These are phyloP conservation scores for Plasmodium gallinaceum DNA, from an alignment of 169 alveolate genomes.

Conservation along the genomic window DNA sequence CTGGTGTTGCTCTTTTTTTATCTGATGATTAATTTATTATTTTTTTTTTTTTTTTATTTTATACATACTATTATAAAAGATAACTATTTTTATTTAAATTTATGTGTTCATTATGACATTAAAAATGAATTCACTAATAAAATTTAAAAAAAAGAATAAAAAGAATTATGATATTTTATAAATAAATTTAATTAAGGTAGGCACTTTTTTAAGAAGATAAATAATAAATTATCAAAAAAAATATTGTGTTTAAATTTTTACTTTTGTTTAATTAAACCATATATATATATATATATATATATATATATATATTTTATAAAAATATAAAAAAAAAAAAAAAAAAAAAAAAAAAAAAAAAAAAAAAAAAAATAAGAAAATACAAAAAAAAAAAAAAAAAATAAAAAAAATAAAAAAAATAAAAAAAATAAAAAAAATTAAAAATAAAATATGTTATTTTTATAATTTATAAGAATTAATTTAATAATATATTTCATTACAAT, in stretches of 20 bases:
- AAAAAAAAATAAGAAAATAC: no score
- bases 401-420: not conserved
- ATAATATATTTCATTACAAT: no score
- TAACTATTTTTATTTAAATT: no score
- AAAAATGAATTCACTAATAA: no score
- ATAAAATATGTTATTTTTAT: not conserved
- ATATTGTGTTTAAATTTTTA: no score
- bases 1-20: constrained; percentile 94
- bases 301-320: not conserved
- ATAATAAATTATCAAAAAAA: no score
- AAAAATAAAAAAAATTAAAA: not conserved
- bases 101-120: no score
- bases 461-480: not conserved
- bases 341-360: not conserved
- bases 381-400: no score
- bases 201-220: no score
- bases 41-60: not conserved
- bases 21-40: constrained; percentile 87
- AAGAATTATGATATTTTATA: no score
- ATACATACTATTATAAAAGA: not conserved
- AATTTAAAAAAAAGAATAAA: no score
- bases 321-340: not conserved
- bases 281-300: not conserved
- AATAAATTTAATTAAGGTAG: no score
- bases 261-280: not conserved